Evolutionary conservation across 2,329 filamentous ascomycete species (phyloP), one percentile per base, ranked within the genome.

Genomic region (Byssochlamys sp.): DNA sequence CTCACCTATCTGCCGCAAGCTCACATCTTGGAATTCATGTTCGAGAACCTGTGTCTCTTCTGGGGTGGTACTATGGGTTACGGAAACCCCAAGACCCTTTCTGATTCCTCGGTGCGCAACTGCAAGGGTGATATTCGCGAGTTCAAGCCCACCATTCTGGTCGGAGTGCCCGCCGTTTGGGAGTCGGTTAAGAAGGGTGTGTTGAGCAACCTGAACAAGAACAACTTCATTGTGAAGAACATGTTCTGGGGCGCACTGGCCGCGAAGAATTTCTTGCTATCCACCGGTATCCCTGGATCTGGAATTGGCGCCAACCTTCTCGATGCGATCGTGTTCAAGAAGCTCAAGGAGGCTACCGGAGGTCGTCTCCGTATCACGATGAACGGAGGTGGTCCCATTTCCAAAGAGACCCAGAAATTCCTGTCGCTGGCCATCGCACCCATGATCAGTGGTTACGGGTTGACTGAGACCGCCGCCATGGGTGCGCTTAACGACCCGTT

Each of bases 171-270:
- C 1, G 91, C 95, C 58, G 88, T 99, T 31, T 99, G 92, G 91
- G 94, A 99, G 77, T 91, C 90, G 1, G 88, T 99, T 67, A 92
- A 91, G 80, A 99, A 99, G 80, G 94, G 94, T 56, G 89, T 99
- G 67, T 79, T 92, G 62, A 76, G 79, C 66, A 90, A 91, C 74
- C 86, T 97, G 59, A 87, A 89, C 69, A 78, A 81, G 58, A 82
- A 87, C 60, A 86, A 85, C 67, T 73, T 81, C n/a, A 58, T 97
- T 49, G 81, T 87, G 58, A 86, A 81, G 74, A 85, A 86, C 66
- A 75, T 97, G 61, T 99, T 99, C 80, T 87, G 84, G 84, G 83
- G 80, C 55, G 84, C 82, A 11, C 75, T 84, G 72, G 76, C 80
- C 28, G 78, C 82, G 52, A 87, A 87, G 75, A 76, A 75, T 65